Evolutionary conservation across 257 asterid species (phyloP), one percentile per base, ranked within the genome.

Genomic region (Petunia axillaris): DNA sequence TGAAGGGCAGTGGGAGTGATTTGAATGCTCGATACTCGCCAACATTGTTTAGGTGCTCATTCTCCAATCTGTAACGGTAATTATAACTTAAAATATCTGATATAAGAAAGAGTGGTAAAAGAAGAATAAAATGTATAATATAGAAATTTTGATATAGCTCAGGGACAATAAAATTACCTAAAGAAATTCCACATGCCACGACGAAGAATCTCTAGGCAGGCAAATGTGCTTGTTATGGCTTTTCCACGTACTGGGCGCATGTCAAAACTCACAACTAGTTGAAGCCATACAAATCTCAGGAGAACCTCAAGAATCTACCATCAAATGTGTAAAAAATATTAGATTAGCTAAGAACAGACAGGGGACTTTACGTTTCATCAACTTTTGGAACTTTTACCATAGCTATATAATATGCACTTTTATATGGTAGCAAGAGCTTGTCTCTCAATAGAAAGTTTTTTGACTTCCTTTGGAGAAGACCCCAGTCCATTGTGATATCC

Each of bases 141-240:
- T 67, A 41, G 1, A 0, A 44, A 7, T 44, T 16, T 35, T 41
- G 14, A 54, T 54, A 54, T 54, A 54, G 59, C 59, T 11, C 76
- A 25, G 58, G 43, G 59, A 25, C 60, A 48, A 13, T 10, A 48
- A 25, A 10, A 8, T 64, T 71, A 84, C 97, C 94, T 89, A 87
- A 90, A 91, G 76, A 91, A 90, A 78, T 85, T 91, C 97, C 97
- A 91, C 11, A 91, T 36, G 41, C 97, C 91, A 1, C 97, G 97
- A 38, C 93, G 93, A 81, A 90, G 59, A 66, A 91, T 90, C 86
- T 91, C 97, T 8, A 91, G 79, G 81, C 83, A 74, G 10, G 97
- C 91, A 79, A 91, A 81, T 50, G 87, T 83, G 3, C 88, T 67
- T 50, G 67, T 74, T 84, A 84, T 81, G 4, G 89, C 82, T 83